Percentiles rank a stretch among this genome's conserved stretches.
These are phyloP conservation scores for Monosporascus sp. DNA, from an alignment of 2,329 filamentous ascomycete genomes.

Conservation along the genomic window DNA sequence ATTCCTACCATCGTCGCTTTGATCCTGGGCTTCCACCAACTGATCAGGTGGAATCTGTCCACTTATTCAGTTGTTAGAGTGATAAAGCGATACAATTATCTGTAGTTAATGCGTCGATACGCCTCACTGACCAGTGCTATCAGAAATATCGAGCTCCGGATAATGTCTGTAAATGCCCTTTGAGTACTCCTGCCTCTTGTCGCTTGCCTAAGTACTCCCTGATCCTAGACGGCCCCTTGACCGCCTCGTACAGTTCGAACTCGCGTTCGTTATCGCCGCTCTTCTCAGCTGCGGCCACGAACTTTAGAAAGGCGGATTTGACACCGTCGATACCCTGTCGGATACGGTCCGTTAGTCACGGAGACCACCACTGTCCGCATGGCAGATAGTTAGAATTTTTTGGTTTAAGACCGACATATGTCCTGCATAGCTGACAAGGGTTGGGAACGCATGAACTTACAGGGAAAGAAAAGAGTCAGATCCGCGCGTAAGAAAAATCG, in stretches of 20 bases:
- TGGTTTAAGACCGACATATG: too few species aligned
- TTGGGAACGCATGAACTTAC: slow-evolving; percentile 30
- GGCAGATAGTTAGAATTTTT: too few species aligned
- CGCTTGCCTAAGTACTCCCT: slow-evolving; percentile 65
- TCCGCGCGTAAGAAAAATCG: slow-evolving; percentile 68
- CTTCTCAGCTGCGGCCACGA: slow-evolving; percentile 49
- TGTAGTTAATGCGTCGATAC: too few species aligned
- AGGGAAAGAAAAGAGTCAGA: slow-evolving; percentile 70
- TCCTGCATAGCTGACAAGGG: too few species aligned
- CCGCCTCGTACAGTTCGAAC: slow-evolving; percentile 58
- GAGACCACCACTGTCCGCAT: neutral
- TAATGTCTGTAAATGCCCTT: slow-evolving; percentile 69
- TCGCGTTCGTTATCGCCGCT: slow-evolving; percentile 54
- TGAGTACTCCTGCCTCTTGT: slow-evolving; percentile 55
- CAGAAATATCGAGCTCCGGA: slow-evolving; percentile 56
- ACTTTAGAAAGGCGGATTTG: slow-evolving; percentile 65
- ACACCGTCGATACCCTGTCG: slow-evolving; percentile 53
- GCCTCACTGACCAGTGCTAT: too few species aligned
- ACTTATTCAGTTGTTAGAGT: too few species aligned
- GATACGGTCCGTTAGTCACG: neutral
- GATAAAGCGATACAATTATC: too few species aligned
- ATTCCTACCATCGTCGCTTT: too few species aligned
- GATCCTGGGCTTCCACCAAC: too few species aligned
- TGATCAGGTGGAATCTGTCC: too few species aligned
- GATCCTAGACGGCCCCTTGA: slow-evolving; percentile 60